These are phyloP conservation scores for Dioscorea alata DNA, from an alignment of 106 monocot genomes.

Conservation along the genomic window DNA sequence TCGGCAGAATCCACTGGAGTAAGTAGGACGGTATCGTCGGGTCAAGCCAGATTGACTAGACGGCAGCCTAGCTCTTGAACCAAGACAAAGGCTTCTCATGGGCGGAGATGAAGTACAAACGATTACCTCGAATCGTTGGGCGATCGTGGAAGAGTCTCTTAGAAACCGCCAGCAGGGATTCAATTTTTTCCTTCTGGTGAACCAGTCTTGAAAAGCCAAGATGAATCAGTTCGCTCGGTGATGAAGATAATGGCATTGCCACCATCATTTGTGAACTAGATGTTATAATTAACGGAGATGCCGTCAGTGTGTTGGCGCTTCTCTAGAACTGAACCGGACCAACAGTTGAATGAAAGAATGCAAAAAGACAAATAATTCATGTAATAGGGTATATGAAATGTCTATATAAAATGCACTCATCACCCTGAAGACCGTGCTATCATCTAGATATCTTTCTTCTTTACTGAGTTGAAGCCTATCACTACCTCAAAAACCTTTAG, in stretches of 20 bases:
- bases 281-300: constrained; percentile 70
- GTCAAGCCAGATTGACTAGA: constrained; percentile 34
- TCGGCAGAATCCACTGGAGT: constrained; percentile 51
- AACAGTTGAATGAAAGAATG: too few relatives aligned
- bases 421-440: too few relatives aligned
- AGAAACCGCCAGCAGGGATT: constrained; percentile 21
- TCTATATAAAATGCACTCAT: too few relatives aligned
- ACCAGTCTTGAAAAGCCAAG: constrained; percentile 27
- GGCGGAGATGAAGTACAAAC: constrained; percentile 56
- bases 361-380: too few relatives aligned
- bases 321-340: neutral
- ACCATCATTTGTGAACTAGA: constrained; percentile 52
- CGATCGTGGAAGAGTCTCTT: constrained; percentile 71
- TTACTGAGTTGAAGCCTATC: too few relatives aligned
- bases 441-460: too few relatives aligned
- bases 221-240: constrained; percentile 60
- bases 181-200: constrained; percentile 6
- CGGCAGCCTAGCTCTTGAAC: constrained; percentile 78
- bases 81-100: constrained; percentile 34
- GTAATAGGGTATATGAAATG: too few relatives aligned
- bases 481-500: too few relatives aligned
- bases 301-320: constrained; percentile 80
- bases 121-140: constrained; percentile 32
- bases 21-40: constrained; percentile 25
- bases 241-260: constrained; percentile 33